Conservation (phyloP, 2,329 filamentous ascomycete species). For the Parascedosporium putredinis region DNA sequence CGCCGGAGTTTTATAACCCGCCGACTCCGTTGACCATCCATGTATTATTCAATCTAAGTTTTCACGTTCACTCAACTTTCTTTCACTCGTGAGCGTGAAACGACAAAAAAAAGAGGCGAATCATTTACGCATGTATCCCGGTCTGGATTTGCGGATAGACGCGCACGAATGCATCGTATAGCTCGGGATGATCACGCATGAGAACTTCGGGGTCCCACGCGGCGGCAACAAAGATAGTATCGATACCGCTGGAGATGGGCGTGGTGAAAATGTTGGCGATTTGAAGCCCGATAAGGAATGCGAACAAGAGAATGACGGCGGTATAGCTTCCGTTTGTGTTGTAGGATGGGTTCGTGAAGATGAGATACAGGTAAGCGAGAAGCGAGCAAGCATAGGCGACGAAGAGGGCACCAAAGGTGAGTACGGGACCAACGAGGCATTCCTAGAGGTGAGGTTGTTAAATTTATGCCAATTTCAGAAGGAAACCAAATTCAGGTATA, state of each 20-base stretch:
- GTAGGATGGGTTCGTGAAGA: conserved; percentile 71
- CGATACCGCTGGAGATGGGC: conserved; percentile 76
- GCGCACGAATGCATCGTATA: conserved; percentile 68
- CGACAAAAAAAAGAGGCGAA: not conserved
- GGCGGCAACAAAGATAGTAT: conserved; percentile 79
- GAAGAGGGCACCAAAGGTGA: conserved; percentile 70
- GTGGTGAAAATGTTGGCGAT: conserved; percentile 85
- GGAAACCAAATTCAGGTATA: no score
- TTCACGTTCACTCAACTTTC: not conserved
- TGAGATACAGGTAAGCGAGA: conserved; percentile 76
- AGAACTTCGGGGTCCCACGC: conserved; percentile 63
- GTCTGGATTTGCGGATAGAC: conserved; percentile 79
- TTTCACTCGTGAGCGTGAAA: not conserved
- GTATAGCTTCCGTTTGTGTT: conserved; percentile 61
- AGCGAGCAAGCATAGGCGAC: conserved; percentile 75
- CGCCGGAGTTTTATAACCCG: no score
- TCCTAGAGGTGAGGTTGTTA: conserved; percentile 31
- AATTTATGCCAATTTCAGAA: no score
- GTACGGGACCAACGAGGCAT: conserved; percentile 65
- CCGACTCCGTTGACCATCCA: no score
- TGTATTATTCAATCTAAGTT: not conserved
- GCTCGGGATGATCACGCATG: conserved; percentile 68
- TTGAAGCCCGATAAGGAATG: conserved; percentile 84
- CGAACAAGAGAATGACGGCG: conserved; percentile 68
- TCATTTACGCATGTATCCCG: conserved; percentile 58